Conservation (phyloP, 768 basidiomycete species). For the Mycena haematopus region DNA sequence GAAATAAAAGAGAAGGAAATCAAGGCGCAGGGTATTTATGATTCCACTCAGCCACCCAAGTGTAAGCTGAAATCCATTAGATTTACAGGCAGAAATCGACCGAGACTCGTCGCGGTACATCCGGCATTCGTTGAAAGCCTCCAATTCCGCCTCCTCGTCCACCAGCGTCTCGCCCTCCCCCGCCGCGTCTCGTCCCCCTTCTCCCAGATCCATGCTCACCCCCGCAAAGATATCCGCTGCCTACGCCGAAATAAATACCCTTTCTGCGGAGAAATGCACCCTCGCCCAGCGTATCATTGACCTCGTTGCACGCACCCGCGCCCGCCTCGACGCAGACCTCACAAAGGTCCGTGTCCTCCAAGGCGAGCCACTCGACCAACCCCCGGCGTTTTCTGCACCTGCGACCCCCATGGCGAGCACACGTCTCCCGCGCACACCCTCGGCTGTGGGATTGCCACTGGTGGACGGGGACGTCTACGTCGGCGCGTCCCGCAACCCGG, state of each 20-base stretch:
- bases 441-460: constrained; percentile 16
- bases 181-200: constrained; percentile 42
- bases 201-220: constrained; percentile 44
- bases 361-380: constrained; percentile 51
- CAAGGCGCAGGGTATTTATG: constrained; percentile 50
- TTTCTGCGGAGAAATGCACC: constrained; percentile 53
- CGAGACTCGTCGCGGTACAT: constrained; percentile 56
- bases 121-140: constrained; percentile 48
- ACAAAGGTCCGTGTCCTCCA: constrained; percentile 52
- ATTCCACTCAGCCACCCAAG: background rate
- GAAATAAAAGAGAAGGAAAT: constrained; percentile 58
- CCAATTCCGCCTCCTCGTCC: constrained; percentile 30
- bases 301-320: constrained; percentile 52
- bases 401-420: constrained; percentile 8
- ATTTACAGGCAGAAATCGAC: constrained; percentile 58
- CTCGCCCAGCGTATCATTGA: constrained; percentile 57
- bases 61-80: constrained; percentile 33
- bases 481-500: constrained; percentile 36
- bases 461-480: constrained; percentile 17
- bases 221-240: constrained; percentile 52
- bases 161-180: constrained; percentile 32
- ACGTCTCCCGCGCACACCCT: constrained; percentile 30
- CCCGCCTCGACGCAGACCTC: constrained; percentile 58
- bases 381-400: constrained; percentile 5
- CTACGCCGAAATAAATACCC: constrained; percentile 51